A percentile compares a stretch with the other conserved stretches of the same genome.
Conservation (phyloP, 139 green algal species). For the Tetraselmis striata region DNA sequence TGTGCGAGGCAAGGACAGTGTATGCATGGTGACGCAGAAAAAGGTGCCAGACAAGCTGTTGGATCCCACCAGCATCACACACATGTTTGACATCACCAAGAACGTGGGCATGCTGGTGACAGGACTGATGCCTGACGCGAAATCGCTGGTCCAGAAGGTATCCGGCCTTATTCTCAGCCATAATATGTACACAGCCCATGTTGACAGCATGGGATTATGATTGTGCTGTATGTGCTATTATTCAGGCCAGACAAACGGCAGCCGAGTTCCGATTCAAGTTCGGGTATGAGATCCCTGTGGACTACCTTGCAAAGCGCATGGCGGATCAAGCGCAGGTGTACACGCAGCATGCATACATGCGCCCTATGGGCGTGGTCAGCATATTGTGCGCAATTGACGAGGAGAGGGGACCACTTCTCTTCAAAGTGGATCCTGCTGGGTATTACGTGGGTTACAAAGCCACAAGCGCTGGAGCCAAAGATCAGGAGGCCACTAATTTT, state of each 20-base stretch:
- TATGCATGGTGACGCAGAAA: conserved; percentile 89
- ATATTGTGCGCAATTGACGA: conserved; percentile 94
- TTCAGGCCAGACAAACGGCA: conserved; percentile 68
- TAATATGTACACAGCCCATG: not conserved
- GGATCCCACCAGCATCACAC: conserved; percentile 79
- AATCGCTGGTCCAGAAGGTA: conserved; percentile 77
- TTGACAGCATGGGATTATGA: no score
- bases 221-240: no score
- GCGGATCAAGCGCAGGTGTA: conserved; percentile 96
- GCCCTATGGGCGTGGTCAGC: conserved; percentile 75
- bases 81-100: conserved; percentile 87
- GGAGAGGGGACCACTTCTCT: conserved; percentile 89
- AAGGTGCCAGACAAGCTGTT: conserved; percentile 92
- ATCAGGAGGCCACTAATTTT: conserved; percentile 91
- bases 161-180: no score
- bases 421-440: conserved; percentile 94
- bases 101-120: conserved; percentile 88
- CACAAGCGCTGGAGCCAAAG: conserved; percentile 84
- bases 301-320: conserved; percentile 83
- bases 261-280: conserved; percentile 91
- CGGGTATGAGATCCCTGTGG: conserved; percentile 93
- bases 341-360: conserved; percentile 93
- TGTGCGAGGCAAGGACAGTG: conserved; percentile 83
- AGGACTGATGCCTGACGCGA: conserved; percentile 58
- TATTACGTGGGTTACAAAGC: conserved; percentile 98